Evolutionary conservation across 2,329 filamentous ascomycete species (phyloP).

Genomic region (Pyrenochaeta sp.): DNA sequence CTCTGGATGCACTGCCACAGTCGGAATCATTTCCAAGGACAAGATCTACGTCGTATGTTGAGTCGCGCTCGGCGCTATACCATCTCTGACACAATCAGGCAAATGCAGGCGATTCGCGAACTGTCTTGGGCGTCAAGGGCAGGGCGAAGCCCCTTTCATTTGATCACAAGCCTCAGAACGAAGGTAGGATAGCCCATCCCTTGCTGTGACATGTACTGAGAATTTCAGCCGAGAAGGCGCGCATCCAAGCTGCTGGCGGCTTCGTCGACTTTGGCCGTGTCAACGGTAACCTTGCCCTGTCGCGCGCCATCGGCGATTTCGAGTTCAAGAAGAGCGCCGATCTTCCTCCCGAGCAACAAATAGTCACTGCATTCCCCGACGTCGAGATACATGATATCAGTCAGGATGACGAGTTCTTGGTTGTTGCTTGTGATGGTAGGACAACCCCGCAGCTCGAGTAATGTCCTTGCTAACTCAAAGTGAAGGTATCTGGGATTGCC

Average conservation of each 20-base stretch:
- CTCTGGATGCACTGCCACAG: slow-evolving; percentile 95
- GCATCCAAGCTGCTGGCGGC: slow-evolving; percentile 93
- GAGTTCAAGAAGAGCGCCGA: slow-evolving; percentile 99
- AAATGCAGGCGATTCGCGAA: slow-evolving; percentile 95
- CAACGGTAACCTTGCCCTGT: slow-evolving; percentile 96
- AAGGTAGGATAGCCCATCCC: slow-evolving; percentile 65
- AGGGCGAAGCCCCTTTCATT: slow-evolving; percentile 98
- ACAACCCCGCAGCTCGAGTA: not conserved
- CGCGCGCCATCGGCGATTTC: slow-evolving; percentile 97
- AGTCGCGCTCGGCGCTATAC: not conserved
- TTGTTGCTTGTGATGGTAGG: slow-evolving; percentile 55
- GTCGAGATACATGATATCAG: slow-evolving; percentile 89
- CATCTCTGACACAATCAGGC: slow-evolving; percentile 64
- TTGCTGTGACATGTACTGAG: slow-evolving; percentile 20
- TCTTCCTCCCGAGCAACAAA: slow-evolving; percentile 96
- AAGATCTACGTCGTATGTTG: slow-evolving; percentile 92
- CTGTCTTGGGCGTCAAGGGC: slow-evolving; percentile 94
- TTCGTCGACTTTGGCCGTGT: slow-evolving; percentile 99
- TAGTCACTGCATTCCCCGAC: slow-evolving; percentile 96
- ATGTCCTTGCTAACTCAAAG: slow-evolving; percentile 13
- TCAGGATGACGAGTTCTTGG: slow-evolving; percentile 88
- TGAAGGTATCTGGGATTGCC: slow-evolving; percentile 98
- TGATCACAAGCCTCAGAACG: slow-evolving; percentile 98
- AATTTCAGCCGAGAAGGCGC: slow-evolving; percentile 84
- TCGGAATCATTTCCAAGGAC: slow-evolving; percentile 84